Base-by-base conservation (phyloP, 495 filamentous ascomycete genomes). In the Annulohypoxylon maeteangense region DNA sequence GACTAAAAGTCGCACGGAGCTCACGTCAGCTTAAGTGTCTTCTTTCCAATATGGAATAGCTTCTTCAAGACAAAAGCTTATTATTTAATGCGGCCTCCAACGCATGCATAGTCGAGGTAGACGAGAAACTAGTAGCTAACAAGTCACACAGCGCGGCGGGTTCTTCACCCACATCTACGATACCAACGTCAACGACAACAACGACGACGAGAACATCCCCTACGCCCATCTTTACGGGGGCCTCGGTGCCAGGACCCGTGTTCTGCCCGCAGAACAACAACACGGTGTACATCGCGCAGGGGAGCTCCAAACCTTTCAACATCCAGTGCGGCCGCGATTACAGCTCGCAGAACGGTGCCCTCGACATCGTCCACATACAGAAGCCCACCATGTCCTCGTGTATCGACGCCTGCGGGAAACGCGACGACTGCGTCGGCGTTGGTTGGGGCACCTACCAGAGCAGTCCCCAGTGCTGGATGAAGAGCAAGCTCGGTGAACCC, bases 401-500 rank as follows among this genome's bases (percentile, higher is more conserved):
- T 42, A 75, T 82, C 20, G 70, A 77, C 18, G 50, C 58, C 0
- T 81, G 80, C 45, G 77, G 77, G 16, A 6, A 36, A 4, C 38
- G 62, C 29, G 34, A 54, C 0, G 71, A 56, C 2, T 82, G 80
- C 51, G 72, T 79, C 2, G 80, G 75, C 16, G 79, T 76, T 0
- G 78, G 80, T 1, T 81, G 78, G 78, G 80, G 71, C 27, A 65
- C 66, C 29, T 80, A 76, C 54, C 74, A n/a, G n/a, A n/a, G n/a
- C n/a, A n/a, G n/a, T n/a, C n/a, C n/a, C n/a, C n/a, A 78, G 64
- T 81, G 79, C 76, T 85, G 78, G 81, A 7, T 89, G 81, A 79
- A 90, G 86, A 80, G 82, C 80, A 63, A 76, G 81, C 68, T 88
- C 79, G 53, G 89, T 80, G 11, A 79, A 84, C 65, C 82, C 81